Base-by-base conservation (phyloP, 805 yeast species). In the Candida dendrica region DNA sequence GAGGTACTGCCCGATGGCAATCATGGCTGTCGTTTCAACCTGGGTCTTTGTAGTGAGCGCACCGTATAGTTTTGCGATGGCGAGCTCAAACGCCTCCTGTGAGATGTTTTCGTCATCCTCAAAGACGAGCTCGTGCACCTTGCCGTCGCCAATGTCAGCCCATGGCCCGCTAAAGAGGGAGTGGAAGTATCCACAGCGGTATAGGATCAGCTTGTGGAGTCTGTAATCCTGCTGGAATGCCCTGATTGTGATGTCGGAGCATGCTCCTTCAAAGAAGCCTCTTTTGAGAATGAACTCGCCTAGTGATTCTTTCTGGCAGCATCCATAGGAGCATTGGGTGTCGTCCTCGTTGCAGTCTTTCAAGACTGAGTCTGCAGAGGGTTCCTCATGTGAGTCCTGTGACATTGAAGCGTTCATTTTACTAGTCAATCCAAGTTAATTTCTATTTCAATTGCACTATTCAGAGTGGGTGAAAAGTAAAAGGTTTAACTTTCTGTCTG, bases 1-100 rank as follows among this genome's bases (percentile, higher is more conserved):
- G 33, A 76, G 52, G 46, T 68, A 76, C 45, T 69, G 75, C 1
- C 79, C 77, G 14, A 71, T 58, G 1, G 76, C 75, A 41, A 76
- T 64, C 66, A 75, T 60, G 15, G 62, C 62, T 40, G 63, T 56
- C 1, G 75, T 62, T 19, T 55, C 45, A 17, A 51, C 56, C 38
- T 68, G 73, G 14, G 58, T 55, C 17, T 52, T 51, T 4, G 51
- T 37, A 39, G 66, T 64, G 3, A 51, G 37, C 1, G 64, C 66
- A 1, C 81, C 80, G 48, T 76, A 76, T 11, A 76, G 55, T 34
- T 71, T 47, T 1, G 68, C 66, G 2, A 77, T 50, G 0, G 75
- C 75, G 18, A 70, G 51, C 37, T 75, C 79, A 52, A 77, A 74
- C 4, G 77, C 66, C 17, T 66, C 65, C 40, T 61, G 61, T 0